Percentiles rank a stretch among this genome's conserved stretches.
phyloP scores from a whole-genome alignment of 2,329 filamentous ascomycete genomes.

The Aspergillus spinulosporus region DNA sequence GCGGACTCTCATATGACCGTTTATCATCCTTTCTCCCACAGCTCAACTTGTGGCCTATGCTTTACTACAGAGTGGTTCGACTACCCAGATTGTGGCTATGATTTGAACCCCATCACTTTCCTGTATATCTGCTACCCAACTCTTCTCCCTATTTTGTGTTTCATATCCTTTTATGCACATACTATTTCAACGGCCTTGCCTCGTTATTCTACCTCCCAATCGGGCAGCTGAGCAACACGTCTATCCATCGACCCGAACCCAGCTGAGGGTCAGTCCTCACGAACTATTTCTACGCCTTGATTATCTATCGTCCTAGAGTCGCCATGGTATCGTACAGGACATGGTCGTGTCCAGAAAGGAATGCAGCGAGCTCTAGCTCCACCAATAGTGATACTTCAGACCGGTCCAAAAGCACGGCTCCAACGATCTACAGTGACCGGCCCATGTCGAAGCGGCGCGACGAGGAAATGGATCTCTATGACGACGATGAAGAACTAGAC shows the following conservation, averaged over 20 bases:
- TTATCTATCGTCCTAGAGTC: slow-evolving; percentile 13
- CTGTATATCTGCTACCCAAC: slow-evolving; percentile 15
- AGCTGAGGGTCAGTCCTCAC: background rate
- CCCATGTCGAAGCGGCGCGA: slow-evolving; percentile 27
- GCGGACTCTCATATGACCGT: slow-evolving; percentile 14
- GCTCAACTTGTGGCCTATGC: slow-evolving; percentile 1
- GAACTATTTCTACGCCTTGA: slow-evolving; percentile 5
- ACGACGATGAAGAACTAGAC: slow-evolving; percentile 10
- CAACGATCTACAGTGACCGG: slow-evolving; percentile 40
- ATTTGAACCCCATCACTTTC: slow-evolving; percentile 13
- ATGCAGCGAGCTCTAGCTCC: slow-evolving; percentile 38
- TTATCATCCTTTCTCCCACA: slow-evolving; percentile 12
- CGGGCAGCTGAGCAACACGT: slow-evolving; percentile 14
- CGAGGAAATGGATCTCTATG: slow-evolving; percentile 8
- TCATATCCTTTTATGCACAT: background rate
- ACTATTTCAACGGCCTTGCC: background rate
- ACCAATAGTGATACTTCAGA: slow-evolving; percentile 40
- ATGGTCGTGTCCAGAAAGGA: slow-evolving; percentile 27
- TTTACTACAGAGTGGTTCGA: background rate
- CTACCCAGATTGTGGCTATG: slow-evolving; percentile 7
- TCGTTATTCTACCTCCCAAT: slow-evolving; percentile 8
- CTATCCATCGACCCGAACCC: background rate
- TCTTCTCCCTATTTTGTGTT: slow-evolving; percentile 10
- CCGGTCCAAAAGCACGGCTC: slow-evolving; percentile 42
- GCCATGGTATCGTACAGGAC: slow-evolving; percentile 33